phyloP scores from a whole-genome alignment of 805 yeast genomes.

The Metschnikowia aberdeeniae region DNA sequence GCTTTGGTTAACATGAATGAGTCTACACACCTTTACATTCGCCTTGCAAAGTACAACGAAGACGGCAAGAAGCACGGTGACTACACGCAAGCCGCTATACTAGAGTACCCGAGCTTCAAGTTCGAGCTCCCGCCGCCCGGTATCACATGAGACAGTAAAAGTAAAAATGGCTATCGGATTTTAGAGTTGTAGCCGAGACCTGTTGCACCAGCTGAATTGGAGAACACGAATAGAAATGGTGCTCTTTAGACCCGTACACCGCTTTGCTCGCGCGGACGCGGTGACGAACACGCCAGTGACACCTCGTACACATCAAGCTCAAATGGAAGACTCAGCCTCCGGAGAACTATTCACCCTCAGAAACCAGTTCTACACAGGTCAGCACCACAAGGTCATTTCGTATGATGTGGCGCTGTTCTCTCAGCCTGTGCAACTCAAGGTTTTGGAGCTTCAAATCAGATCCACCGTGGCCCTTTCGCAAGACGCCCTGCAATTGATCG shows the following conservation, averaged over 20 bases:
- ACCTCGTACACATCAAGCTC: neutral
- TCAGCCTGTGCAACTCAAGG: slow-evolving; percentile 33
- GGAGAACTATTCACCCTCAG: slow-evolving; percentile 53
- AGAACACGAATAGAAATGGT: too few relatives aligned
- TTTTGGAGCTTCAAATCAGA: slow-evolving; percentile 39
- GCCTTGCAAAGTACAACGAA: slow-evolving; percentile 52
- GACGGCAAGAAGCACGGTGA: slow-evolving; percentile 46
- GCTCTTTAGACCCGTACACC: neutral
- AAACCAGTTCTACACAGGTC: slow-evolving; percentile 60
- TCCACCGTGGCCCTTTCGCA: slow-evolving; percentile 33
- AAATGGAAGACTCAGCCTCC: slow-evolving; percentile 39
- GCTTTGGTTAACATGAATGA: slow-evolving; percentile 16
- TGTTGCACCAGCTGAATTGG: neutral
- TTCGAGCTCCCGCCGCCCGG: slow-evolving; percentile 52
- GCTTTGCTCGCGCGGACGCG: neutral
- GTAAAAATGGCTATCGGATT: neutral
- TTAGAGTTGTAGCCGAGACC: too few relatives aligned
- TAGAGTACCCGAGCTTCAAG: slow-evolving; percentile 58
- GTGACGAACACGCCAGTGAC: slow-evolving; percentile 3
- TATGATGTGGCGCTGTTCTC: slow-evolving; percentile 38
- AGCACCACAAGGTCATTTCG: slow-evolving; percentile 42
- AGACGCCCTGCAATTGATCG: slow-evolving; percentile 39
- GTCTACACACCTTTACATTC: slow-evolving; percentile 43
- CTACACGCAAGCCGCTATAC: slow-evolving; percentile 58
- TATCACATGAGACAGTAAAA: slow-evolving; percentile 31